A percentile compares a stretch with the other conserved stretches of the same genome.
Conservation (phyloP, 768 basidiomycete genomes). For the Collybia sordida region DNA sequence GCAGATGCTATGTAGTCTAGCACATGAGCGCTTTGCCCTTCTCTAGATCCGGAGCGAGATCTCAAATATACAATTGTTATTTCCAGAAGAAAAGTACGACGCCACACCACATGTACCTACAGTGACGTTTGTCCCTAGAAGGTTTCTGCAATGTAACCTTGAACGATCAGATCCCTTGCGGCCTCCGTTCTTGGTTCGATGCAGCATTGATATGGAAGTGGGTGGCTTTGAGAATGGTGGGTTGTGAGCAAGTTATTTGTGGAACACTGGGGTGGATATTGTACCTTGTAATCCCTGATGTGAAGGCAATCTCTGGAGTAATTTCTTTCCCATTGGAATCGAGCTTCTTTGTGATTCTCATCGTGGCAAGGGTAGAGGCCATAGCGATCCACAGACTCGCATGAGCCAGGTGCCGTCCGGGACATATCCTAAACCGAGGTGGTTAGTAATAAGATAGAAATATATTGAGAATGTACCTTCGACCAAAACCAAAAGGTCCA, state of each 20-base stretch:
- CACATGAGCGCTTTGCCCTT: too few relatives aligned
- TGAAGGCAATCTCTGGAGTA: slow-evolving; percentile 38
- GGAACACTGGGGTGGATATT: background rate
- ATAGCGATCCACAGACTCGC: slow-evolving; percentile 46
- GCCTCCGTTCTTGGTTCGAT: background rate
- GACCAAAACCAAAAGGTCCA: slow-evolving; percentile 20
- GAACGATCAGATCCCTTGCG: background rate
- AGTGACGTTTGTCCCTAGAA: background rate
- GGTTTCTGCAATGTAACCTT: background rate
- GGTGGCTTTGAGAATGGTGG: background rate
- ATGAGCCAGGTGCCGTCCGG: slow-evolving; percentile 46
- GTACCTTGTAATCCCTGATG: slow-evolving; percentile 32
- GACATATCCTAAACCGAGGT: slow-evolving; percentile 36
- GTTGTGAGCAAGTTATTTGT: background rate
- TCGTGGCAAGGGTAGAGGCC: slow-evolving; percentile 43
- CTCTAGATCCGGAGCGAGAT: too few relatives aligned
- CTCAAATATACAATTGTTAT: too few relatives aligned
- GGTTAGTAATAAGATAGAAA: background rate
- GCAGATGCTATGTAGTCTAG: too few relatives aligned
- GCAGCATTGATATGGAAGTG: background rate
- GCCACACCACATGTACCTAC: too few relatives aligned
- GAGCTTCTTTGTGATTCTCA: slow-evolving; percentile 39
- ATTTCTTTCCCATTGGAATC: slow-evolving; percentile 33
- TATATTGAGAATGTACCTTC: slow-evolving; percentile 3
- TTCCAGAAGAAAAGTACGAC: too few relatives aligned